phyloP scores from a whole-genome alignment of 345 rosid species.

The Gossypium longicalyx region DNA sequence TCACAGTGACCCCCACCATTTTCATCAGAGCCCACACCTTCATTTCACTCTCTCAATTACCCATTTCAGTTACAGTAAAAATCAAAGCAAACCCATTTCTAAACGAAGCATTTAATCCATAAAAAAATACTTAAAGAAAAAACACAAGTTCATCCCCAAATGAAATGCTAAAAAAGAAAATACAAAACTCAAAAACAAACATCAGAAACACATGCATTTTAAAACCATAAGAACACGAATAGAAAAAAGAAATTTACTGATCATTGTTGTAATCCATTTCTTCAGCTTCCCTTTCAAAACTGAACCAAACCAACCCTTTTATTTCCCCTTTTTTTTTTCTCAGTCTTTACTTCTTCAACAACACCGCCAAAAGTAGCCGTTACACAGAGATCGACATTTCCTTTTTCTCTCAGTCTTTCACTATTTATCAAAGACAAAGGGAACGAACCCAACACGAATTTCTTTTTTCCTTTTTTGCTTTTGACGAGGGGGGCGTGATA shows the following conservation, averaged over 20 bases:
- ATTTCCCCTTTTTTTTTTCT: not conserved
- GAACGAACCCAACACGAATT: not conserved
- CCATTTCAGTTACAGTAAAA: constrained; percentile 13
- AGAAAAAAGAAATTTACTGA: not conserved
- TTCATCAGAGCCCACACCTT: constrained; percentile 18
- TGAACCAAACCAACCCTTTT: not conserved
- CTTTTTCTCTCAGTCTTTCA: too few relatives aligned
- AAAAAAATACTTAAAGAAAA: not conserved
- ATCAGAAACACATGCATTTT: not conserved
- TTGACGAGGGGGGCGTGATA: not conserved
- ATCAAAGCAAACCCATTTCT: not conserved
- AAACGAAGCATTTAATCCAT: not conserved
- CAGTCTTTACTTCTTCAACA: not conserved
- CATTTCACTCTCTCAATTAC: constrained; percentile 9
- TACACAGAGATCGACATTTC: not conserved
- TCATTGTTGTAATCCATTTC: constrained; percentile 10
- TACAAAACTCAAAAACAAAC: not conserved
- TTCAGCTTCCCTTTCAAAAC: not conserved
- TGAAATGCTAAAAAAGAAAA: too few relatives aligned
- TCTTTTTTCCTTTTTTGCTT: not conserved
- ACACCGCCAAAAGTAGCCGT: constrained; percentile 15
- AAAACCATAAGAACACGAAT: not conserved
- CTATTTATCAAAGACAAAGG: not conserved
- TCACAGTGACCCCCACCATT: constrained; percentile 22
- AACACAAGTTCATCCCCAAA: not conserved